Evolutionary conservation across 225 moss, liverwort and hornwort genomes (phyloP), one percentile per base, ranked within the genome.

Genomic region (Thuidium tamariscinum): DNA sequence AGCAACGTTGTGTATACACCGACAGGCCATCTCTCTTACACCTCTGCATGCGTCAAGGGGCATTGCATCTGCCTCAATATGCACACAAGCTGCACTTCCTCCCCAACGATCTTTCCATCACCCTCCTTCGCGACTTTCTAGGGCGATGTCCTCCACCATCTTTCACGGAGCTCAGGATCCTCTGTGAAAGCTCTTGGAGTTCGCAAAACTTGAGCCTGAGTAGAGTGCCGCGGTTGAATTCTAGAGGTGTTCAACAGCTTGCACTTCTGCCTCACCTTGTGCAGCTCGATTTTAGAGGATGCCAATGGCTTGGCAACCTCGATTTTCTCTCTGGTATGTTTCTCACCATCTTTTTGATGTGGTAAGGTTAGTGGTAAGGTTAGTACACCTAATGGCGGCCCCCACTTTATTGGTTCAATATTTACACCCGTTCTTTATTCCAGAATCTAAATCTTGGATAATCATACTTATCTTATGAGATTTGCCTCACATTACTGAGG

Each of bases 201-300:
- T 89, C 82, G 30, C 79, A 61, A 20, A 73, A 60, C 22, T 83
- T 93, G 72, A 84, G 89, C 80, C 60, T 93, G 71, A 86, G 86
- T 32, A 88, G 87, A 86, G 90, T 92, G 83, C 80, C 78, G 48
- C 79, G 82, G 14, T 77, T 90, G 73, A 91, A 91, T 34, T 82
- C 72, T 22, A 79, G 87, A 77, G 93, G 90, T 59, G 55, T 90
- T 70, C 89, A 88, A 73, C 85, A 84, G 37, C 70, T 90, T 62
- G 52, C 90, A 22, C 9, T 72, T 27, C 74, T 93, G 77, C 51
- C 82, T 23, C 85, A 89, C 80, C 89, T 95, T 56, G 85, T 91
- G 9, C 88, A 86, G 55, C 91, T 95, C 76, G 92, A 95, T 87
- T 82, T 95, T 81, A 88, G 92, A 79, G 90, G 91, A 70, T 95